These are phyloP conservation scores for Mrakiaceae sp. DNA, from an alignment of 1,284 basidiomycete species.

Conservation along the genomic window DNA sequence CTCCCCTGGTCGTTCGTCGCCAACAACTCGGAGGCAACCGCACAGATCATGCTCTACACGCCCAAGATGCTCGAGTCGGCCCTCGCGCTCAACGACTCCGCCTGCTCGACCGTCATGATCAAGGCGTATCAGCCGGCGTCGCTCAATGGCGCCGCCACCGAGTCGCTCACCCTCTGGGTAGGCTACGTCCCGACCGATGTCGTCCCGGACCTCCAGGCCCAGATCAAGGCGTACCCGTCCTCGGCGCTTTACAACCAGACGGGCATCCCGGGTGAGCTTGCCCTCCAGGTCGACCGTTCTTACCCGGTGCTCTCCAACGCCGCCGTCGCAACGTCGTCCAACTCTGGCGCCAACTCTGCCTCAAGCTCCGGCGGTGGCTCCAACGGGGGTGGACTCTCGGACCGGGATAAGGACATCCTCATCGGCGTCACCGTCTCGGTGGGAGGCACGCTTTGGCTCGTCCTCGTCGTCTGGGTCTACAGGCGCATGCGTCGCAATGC, in stretches of 20 bases:
- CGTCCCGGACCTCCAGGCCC: conserved; percentile 30
- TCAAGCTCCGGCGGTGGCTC: conserved; percentile 11
- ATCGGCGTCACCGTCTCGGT: conserved; percentile 36
- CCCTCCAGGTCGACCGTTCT: conserved; percentile 33
- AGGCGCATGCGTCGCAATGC: conserved; percentile 20
- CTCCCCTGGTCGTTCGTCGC: conserved; percentile 35
- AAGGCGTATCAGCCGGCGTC: conserved; percentile 34
- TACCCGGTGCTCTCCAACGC: conserved; percentile 28
- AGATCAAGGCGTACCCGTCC: conserved; percentile 26
- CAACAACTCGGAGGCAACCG: conserved; percentile 31
- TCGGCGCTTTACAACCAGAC: conserved; percentile 35
- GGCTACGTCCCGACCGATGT: conserved; percentile 33
- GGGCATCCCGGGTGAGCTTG: conserved; percentile 33
- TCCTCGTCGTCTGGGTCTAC: conserved; percentile 35
- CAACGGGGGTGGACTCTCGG: conserved; percentile 8
- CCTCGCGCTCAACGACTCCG: conserved; percentile 19
- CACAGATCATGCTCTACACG: conserved; percentile 25
- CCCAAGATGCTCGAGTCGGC: conserved; percentile 5
- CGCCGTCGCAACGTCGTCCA: conserved; percentile 3
- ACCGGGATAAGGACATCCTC: conserved; percentile 31
- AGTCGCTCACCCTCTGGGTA: conserved; percentile 34
- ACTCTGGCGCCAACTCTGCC: conserved; percentile 2
- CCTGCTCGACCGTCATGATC: conserved; percentile 33
- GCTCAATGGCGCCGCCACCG: conserved; percentile 26
- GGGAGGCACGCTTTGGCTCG: conserved; percentile 33